Conservation (phyloP, 2,329 filamentous ascomycete genomes). For the Trichoderma asperellum region DNA sequence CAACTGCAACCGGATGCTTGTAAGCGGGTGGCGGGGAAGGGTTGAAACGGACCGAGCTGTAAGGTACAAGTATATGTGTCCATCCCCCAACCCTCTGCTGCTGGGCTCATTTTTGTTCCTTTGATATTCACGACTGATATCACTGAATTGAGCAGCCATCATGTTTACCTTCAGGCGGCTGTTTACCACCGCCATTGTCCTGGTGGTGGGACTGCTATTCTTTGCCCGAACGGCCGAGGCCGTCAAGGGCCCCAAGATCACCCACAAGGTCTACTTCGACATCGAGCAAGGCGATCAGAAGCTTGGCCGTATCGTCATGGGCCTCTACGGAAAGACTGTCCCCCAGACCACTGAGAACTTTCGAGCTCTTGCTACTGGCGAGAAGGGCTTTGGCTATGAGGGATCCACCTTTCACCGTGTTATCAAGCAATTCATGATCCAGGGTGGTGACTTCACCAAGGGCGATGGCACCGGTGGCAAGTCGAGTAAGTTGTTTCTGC, state of each 20-base stretch:
- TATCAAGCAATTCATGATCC: conserved; percentile 91
- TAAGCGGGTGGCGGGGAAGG: conserved; percentile 32
- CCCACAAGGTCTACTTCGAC: conserved; percentile 91
- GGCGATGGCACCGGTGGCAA: conserved; percentile 83
- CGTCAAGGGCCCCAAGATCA: conserved; percentile 90
- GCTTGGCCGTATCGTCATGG: conserved; percentile 76
- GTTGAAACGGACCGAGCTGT: conserved; percentile 29
- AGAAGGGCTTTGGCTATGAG: conserved; percentile 85
- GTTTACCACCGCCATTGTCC: conserved; percentile 72
- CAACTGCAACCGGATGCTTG: conserved; percentile 14
- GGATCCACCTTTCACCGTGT: conserved; percentile 86
- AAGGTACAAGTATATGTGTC: conserved; percentile 33
- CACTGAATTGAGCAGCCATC: conserved; percentile 40
- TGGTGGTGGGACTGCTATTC: conserved; percentile 75
- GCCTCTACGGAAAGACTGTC: conserved; percentile 85
- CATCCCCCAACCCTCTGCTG: conserved; percentile 9
- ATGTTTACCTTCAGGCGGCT: conserved; percentile 79
- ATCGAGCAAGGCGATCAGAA: conserved; percentile 75
- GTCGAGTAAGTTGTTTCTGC: conserved; percentile 63
- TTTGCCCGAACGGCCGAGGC: conserved; percentile 76
- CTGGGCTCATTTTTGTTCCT: conserved; percentile 8
- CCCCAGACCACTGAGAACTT: conserved; percentile 77
- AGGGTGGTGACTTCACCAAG: conserved; percentile 86
- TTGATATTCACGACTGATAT: conserved; percentile 10
- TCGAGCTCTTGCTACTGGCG: conserved; percentile 79